Percentiles rank a stretch among this genome's conserved stretches.
These are phyloP conservation scores for Coprinopsis marcescibilis DNA, from an alignment of 768 basidiomycete genomes.

Conservation along the genomic window DNA sequence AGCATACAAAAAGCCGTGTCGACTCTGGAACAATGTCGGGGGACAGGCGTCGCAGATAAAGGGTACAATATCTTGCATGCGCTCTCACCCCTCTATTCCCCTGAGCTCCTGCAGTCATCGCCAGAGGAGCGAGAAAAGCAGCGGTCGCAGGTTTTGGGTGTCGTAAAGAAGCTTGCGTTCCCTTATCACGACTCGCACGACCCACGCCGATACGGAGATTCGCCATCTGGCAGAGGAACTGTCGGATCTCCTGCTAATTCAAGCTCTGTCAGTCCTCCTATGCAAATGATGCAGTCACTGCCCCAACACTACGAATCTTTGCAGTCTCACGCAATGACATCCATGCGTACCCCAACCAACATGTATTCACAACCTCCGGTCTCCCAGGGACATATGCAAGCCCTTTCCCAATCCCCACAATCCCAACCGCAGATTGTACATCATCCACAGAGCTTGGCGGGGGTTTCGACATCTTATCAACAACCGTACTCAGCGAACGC, in stretches of 20 bases:
- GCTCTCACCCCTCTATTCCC: slow-evolving; percentile 67
- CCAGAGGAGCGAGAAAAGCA: slow-evolving; percentile 51
- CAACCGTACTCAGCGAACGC: slow-evolving; percentile 9
- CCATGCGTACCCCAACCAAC: slow-evolving; percentile 21
- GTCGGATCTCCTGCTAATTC: slow-evolving; percentile 54
- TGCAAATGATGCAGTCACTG: slow-evolving; percentile 29
- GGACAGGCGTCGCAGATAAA: slow-evolving; percentile 67
- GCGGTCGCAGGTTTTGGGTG: slow-evolving; percentile 54
- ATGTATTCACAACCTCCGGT: not conserved
- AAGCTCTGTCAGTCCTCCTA: slow-evolving; percentile 53
- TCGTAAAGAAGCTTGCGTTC: slow-evolving; percentile 73
- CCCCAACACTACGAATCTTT: slow-evolving; percentile 34
- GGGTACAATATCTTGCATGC: slow-evolving; percentile 65
- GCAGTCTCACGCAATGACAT: slow-evolving; percentile 21
- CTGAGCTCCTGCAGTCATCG: slow-evolving; percentile 48
- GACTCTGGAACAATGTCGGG: slow-evolving; percentile 61
- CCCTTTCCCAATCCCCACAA: slow-evolving; percentile 24
- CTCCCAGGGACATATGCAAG: slow-evolving; percentile 13
- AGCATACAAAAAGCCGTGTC: slow-evolving; percentile 66
- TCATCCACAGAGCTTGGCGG: slow-evolving; percentile 17
- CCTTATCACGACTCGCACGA: slow-evolving; percentile 71
- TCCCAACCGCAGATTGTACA: slow-evolving; percentile 20
- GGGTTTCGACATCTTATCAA: slow-evolving; percentile 16
- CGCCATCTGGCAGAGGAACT: slow-evolving; percentile 41
- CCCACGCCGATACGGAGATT: slow-evolving; percentile 43